Evolutionary conservation across 352 stramenopile genomes (phyloP).

Genomic region (Globisporangium sylvaticum): DNA sequence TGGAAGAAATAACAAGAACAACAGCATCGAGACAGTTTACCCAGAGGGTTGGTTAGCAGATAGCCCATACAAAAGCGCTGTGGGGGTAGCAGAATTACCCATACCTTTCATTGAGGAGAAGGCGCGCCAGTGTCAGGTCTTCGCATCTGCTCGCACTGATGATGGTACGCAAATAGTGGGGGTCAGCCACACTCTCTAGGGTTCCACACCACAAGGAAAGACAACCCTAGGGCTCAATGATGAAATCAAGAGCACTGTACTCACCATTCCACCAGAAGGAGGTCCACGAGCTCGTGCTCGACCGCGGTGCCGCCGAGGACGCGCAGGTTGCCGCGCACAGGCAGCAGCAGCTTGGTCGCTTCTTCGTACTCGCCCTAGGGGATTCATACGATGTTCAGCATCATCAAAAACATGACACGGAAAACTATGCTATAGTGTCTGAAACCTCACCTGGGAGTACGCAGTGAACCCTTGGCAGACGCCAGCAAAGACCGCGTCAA

Average conservation of each 20-base stretch:
- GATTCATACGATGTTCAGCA: too few species aligned
- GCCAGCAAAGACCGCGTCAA: slow-evolving; percentile 42
- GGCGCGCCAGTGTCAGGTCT: slow-evolving; percentile 62
- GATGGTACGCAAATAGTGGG: not conserved
- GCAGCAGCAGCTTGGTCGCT: slow-evolving; percentile 48
- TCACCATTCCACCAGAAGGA: slow-evolving; percentile 80
- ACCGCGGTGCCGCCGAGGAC: slow-evolving; percentile 70
- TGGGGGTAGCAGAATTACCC: not conserved
- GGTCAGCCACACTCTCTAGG: too few species aligned
- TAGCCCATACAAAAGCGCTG: not conserved
- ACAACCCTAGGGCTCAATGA: not conserved
- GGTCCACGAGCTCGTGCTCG: slow-evolving; percentile 69
- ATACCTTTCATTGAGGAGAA: slow-evolving; percentile 82
- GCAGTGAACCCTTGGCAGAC: slow-evolving; percentile 65
- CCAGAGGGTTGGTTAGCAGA: too few species aligned
- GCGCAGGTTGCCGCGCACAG: slow-evolving; percentile 56
- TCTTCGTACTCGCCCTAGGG: slow-evolving; percentile 48
- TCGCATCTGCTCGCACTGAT: slow-evolving; percentile 63
- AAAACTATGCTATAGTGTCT: too few species aligned
- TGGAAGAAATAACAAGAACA: slow-evolving; percentile 11
- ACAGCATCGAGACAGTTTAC: not conserved
- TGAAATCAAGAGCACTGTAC: not conserved
- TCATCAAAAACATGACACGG: too few species aligned
- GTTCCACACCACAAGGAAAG: not conserved
- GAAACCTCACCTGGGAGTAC: slow-evolving; percentile 33